phyloP scores from a whole-genome alignment of 164 flowering plant species.

The Paratinospora sagittata region DNA sequence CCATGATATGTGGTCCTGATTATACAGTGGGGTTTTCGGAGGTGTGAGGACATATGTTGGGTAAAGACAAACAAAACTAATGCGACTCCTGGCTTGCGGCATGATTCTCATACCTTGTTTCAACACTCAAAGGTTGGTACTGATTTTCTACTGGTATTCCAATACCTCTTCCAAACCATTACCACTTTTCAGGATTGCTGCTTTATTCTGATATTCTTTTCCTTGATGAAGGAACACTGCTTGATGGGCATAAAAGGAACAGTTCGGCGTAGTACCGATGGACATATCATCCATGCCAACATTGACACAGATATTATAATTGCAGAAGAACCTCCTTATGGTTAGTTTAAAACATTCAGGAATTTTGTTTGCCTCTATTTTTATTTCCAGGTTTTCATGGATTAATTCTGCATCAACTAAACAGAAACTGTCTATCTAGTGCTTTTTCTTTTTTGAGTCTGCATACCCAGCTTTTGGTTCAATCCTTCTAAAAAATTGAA shows the following conservation, averaged over 20 bases:
- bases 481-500: slow-evolving; percentile 12
- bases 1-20: slow-evolving; percentile 3
- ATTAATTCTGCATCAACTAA: neutral
- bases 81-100: slow-evolving; percentile 84
- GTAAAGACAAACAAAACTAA: slow-evolving; percentile 94
- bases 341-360: slow-evolving; percentile 36
- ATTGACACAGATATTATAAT: slow-evolving; percentile 98
- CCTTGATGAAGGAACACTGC: slow-evolving; percentile 78
- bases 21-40: slow-evolving; percentile 92
- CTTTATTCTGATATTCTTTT: neutral
- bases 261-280: slow-evolving; percentile 98
- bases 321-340: slow-evolving; percentile 97
- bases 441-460: neutral
- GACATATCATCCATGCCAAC: slow-evolving; percentile 99
- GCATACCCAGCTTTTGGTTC: neutral
- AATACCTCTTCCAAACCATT: neutral
- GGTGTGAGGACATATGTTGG: slow-evolving; percentile 99
- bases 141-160: neutral
- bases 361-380: neutral
- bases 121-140: slow-evolving; percentile 86
- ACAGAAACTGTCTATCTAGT: neutral
- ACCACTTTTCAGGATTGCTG: neutral
- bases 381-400: neutral
- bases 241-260: slow-evolving; percentile 99
- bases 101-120: slow-evolving; percentile 94